phyloP scores from a whole-genome alignment of 805 yeast genomes.

The Torulaspora maleeae region DNA sequence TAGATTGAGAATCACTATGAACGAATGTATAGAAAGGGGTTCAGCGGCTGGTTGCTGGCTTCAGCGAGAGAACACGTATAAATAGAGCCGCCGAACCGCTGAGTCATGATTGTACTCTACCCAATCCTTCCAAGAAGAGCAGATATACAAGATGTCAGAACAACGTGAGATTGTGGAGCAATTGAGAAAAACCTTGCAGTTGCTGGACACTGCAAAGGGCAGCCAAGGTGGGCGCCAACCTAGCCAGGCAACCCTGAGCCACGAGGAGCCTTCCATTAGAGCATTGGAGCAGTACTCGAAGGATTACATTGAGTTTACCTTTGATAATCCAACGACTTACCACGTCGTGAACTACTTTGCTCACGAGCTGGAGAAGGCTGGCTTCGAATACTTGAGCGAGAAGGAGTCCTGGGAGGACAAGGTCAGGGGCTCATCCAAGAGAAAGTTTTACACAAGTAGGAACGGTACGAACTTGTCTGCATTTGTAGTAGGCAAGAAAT shows the following conservation, averaged over 20 bases:
- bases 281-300: conserved; percentile 34
- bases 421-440: conserved; percentile 33
- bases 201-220: conserved; percentile 16
- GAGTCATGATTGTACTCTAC: neutral
- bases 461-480: conserved; percentile 67
- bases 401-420: conserved; percentile 40
- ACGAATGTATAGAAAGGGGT: neutral
- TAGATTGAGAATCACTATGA: no score
- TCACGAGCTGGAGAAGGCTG: conserved; percentile 47
- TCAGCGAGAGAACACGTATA: neutral
- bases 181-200: conserved; percentile 27
- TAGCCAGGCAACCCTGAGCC: neutral
- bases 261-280: neutral
- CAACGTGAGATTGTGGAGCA: conserved; percentile 26
- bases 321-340: conserved; percentile 66
- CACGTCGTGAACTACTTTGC: conserved; percentile 60
- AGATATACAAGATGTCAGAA: conserved; percentile 12
- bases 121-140: neutral
- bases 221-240: neutral
- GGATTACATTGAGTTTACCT: conserved; percentile 67
- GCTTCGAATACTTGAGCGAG: conserved; percentile 64
- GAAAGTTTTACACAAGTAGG: conserved; percentile 63
- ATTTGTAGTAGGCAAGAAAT: conserved; percentile 60
- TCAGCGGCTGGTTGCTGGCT: conserved; percentile 5
- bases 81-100: neutral